Base-by-base conservation (phyloP, 176 grass and related monocot species). In the Otatea glauca region DNA sequence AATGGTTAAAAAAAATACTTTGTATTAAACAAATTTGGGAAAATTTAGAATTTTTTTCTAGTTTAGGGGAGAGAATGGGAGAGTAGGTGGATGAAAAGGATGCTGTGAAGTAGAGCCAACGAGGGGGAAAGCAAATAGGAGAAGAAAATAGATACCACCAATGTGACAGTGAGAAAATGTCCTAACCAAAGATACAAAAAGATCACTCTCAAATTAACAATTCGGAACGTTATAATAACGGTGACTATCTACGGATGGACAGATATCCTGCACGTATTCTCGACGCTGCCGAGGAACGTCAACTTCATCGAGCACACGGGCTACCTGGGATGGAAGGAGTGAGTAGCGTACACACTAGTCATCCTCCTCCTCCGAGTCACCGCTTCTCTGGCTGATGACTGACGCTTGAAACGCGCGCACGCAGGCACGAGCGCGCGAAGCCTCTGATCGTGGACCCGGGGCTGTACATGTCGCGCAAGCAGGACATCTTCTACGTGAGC, bases 221-320 rank as follows among this genome's bases (percentile, higher is more conserved):
- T 34, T 34, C 34, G 2, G 2, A 29, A n/a, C n/a, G n/a, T n/a
- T n/a, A 55, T 38, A 0, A 4, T 25, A 25, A 14, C 11, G 17
- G 65, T 49, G 60, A 25, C 25, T 25, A 45, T 38, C 49, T 4
- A 51, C 5, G 13, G n/a, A 6, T 17, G 37, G 67, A 41, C 74
- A 98, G 96, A 99, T 38, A 89, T 96, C 7, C 68, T 99, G 0
- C 90, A 94, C 82, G 86, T 72, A 2, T 96, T 99, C 60, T 94
- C 91, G 5, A 68, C 87, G 35, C 34, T 99, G 72, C 88, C 96
- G 2, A 85, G 84, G 77, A 88, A 96, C 89, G 41, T 89, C 76
- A 99, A 90, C 76, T 99, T 99, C 76, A n/a, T 99, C 7, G 96
- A 94, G 77, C 91, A 99, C 84, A 98, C 96, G 5, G 91, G 96